Conservation (phyloP, 2,329 filamentous ascomycete genomes). For the Didymella pinodella region DNA sequence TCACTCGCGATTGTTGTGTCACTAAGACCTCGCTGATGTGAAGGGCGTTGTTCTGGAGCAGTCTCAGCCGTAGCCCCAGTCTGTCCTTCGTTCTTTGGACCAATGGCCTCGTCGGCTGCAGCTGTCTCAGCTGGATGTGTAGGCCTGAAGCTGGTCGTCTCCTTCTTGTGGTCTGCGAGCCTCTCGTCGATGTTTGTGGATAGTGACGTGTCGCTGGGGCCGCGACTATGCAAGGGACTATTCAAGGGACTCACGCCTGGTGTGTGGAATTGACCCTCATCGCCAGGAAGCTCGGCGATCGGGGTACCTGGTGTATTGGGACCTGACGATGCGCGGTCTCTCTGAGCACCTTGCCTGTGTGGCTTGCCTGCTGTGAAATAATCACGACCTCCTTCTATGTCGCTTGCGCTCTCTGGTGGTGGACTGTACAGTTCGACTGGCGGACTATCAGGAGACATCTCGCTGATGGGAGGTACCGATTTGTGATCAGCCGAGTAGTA, state of each 20-base stretch:
- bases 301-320: constrained; percentile 37
- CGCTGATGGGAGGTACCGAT: constrained; percentile 43
- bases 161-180: constrained; percentile 24
- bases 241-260: constrained; percentile 23
- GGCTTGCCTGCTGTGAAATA: constrained; percentile 39
- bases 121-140: constrained; percentile 1
- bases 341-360: constrained; percentile 33
- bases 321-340: constrained; percentile 36
- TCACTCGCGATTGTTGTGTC: constrained; percentile 45
- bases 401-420: constrained; percentile 28
- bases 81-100: background rate
- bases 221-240: constrained; percentile 29
- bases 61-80: constrained; percentile 2
- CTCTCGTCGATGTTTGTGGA: constrained; percentile 43
- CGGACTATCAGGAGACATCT: constrained; percentile 45
- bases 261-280: constrained; percentile 34
- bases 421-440: constrained; percentile 47
- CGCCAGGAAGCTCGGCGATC: constrained; percentile 45
- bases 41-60: constrained; percentile 35
- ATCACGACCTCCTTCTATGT: constrained; percentile 26
- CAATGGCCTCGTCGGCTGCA: background rate
- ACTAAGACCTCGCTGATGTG: constrained; percentile 44
- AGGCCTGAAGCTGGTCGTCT: background rate
- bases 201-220: constrained; percentile 38
- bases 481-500: constrained; percentile 41